Conservation (phyloP, 148 eudicot species). For the Arctostaphylos glauca region DNA sequence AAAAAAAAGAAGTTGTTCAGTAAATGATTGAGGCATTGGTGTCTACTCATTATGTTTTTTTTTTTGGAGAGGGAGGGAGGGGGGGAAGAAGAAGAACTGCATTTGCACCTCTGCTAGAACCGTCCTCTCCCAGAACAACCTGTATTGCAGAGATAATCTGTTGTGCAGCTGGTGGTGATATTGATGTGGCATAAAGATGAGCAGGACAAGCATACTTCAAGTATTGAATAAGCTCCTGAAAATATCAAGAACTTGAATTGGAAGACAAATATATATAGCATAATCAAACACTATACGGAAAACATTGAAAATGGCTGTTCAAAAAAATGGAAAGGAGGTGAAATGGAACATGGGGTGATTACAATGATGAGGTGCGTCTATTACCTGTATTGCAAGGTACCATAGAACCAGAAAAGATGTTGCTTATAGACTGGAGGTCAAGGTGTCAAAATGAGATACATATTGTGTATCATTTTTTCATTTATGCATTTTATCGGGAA, state of each 20-base stretch:
- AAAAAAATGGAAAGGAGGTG: not conserved
- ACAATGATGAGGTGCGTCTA: not conserved
- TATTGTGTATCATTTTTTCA: not conserved
- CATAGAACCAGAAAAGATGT: not conserved
- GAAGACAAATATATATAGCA: not conserved
- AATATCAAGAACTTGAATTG: not conserved
- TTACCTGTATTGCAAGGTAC: not conserved
- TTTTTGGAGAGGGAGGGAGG: no score
- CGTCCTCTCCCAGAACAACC: conserved; percentile 91
- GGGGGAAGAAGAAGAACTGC: conserved; percentile 9
- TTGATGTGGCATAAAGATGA: conserved; percentile 88
- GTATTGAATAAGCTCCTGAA: conserved; percentile 78
- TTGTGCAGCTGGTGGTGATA: conserved; percentile 94
- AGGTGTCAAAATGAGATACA: not conserved
- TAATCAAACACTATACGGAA: not conserved
- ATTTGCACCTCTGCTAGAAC: conserved; percentile 78
- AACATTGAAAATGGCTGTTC: not conserved
- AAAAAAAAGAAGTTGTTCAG: conserved; percentile 6
- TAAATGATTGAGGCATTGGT: not conserved
- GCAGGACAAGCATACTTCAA: conserved; percentile 78
- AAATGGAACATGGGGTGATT: not conserved
- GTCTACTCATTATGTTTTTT: no score
- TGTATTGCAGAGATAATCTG: conserved; percentile 78
- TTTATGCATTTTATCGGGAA: not conserved
- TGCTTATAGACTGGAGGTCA: not conserved